Conservation (phyloP, 2,329 filamentous ascomycete genomes). For the Madurella fahalii region DNA sequence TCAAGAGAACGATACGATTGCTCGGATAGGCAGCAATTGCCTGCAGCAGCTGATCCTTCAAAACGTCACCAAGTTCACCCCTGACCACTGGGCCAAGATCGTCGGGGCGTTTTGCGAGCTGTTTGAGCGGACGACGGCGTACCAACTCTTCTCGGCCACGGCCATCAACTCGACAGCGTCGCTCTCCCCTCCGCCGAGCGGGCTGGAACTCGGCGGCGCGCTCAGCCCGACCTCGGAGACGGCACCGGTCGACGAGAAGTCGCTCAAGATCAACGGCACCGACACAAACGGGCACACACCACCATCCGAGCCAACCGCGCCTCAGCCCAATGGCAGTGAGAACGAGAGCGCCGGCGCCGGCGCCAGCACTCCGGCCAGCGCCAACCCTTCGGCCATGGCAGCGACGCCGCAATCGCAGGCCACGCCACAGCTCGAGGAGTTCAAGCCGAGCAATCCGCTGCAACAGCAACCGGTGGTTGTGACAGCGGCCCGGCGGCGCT, state of each 20-base stretch:
- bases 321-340: constrained; percentile 20
- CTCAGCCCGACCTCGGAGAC: constrained; percentile 40
- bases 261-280: constrained; percentile 57
- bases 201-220: constrained; percentile 46
- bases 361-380: constrained; percentile 17
- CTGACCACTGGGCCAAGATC: constrained; percentile 88
- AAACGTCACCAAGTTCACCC: constrained; percentile 87
- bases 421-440: constrained; percentile 70
- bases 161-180: constrained; percentile 52
- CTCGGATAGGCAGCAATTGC: constrained; percentile 96
- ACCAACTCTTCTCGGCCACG: constrained; percentile 88
- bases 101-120: constrained; percentile 94
- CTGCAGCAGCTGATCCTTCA: constrained; percentile 94
- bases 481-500: constrained; percentile 84
- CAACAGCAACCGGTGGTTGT: constrained; percentile 90
- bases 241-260: constrained; percentile 47
- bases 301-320: constrained; percentile 32
- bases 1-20: constrained; percentile 98
- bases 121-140: constrained; percentile 90
- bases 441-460: constrained; percentile 68
- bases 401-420: constrained; percentile 24
- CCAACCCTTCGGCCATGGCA: constrained; percentile 20
- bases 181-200: constrained; percentile 50
- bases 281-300: constrained; percentile 39
- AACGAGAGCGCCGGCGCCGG: constrained; percentile 18